Conservation (phyloP, 2,329 filamentous ascomycete species). For the Balansia obtecta region DNA sequence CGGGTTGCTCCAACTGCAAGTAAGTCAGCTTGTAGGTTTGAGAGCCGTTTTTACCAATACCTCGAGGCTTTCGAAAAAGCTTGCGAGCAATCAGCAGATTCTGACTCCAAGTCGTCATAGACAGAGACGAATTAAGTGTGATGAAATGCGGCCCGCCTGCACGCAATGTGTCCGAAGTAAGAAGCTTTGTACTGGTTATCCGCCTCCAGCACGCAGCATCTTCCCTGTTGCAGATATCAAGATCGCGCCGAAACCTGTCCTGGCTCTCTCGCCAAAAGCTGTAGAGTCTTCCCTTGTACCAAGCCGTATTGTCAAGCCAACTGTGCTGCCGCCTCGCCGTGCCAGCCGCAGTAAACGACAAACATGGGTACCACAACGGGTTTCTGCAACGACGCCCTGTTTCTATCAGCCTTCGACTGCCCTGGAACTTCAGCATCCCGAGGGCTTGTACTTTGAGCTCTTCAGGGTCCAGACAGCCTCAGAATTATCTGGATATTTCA, state of each 20-base stretch:
- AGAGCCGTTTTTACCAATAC: neutral
- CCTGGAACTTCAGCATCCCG: constrained; percentile 36
- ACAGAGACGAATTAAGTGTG: constrained; percentile 52
- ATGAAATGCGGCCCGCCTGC: constrained; percentile 49
- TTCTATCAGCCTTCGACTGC: constrained; percentile 30
- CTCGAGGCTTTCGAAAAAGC: neutral
- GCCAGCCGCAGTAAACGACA: constrained; percentile 10
- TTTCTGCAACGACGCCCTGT: constrained; percentile 11
- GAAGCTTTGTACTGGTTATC: constrained; percentile 48
- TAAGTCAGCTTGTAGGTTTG: constrained; percentile 25
- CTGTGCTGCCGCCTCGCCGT: constrained; percentile 21
- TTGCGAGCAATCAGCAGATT: neutral
- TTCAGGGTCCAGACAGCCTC: constrained; percentile 49
- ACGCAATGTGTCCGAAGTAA: constrained; percentile 47
- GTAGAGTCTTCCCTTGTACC: constrained; percentile 6
- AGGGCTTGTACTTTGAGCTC: constrained; percentile 48
- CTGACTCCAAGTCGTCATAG: constrained; percentile 21
- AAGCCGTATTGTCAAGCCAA: constrained; percentile 9
- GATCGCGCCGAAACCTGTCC: constrained; percentile 35
- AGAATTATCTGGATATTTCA: constrained; percentile 55
- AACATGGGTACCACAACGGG: neutral
- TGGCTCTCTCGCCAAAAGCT: constrained; percentile 13
- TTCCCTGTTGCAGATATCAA: constrained; percentile 33
- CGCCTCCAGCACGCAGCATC: constrained; percentile 38
- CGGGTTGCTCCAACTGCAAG: constrained; percentile 57